Evolutionary conservation across 1,284 basidiomycete species (phyloP).

Genomic region (Sutorius eximius): DNA sequence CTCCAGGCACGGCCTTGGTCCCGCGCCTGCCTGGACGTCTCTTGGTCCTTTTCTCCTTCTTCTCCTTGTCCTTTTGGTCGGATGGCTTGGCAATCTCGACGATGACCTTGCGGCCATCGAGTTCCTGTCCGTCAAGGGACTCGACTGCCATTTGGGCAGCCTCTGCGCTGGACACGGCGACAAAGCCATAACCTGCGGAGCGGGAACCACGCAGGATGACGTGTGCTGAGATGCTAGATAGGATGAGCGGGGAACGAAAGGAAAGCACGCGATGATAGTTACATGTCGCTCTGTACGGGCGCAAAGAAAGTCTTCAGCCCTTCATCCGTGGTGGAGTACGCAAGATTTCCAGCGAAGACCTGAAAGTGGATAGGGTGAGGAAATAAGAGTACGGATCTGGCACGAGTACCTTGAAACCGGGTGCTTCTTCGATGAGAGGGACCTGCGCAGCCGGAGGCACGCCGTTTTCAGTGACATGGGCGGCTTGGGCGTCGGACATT

Average conservation of each 20-base stretch:
- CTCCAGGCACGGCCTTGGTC: conserved; percentile 78
- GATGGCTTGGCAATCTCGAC: conserved; percentile 88
- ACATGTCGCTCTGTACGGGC: conserved; percentile 80
- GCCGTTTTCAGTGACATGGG: conserved; percentile 75
- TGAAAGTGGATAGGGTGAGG: conserved; percentile 32
- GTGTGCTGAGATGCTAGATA: conserved; percentile 65
- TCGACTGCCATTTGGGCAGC: conserved; percentile 87
- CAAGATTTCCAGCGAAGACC: conserved; percentile 88
- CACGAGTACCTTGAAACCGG: conserved; percentile 67
- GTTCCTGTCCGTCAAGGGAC: conserved; percentile 81
- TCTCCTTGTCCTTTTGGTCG: conserved; percentile 81
- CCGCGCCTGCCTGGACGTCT: conserved; percentile 79
- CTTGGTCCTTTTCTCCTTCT: conserved; percentile 70
- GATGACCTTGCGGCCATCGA: conserved; percentile 84
- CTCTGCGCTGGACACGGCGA: conserved; percentile 76
- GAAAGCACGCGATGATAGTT: conserved; percentile 38
- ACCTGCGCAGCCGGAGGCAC: conserved; percentile 74
- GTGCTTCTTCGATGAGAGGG: conserved; percentile 61
- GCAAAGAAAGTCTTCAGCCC: conserved; percentile 88
- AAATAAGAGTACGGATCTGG: conserved; percentile 18
- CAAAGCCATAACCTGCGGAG: conserved; percentile 91
- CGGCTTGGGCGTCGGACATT: conserved; percentile 87
- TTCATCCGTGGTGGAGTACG: conserved; percentile 85
- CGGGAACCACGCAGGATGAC: conserved; percentile 79
- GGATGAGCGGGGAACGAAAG: conserved; percentile 23